Base-by-base conservation (phyloP, 495 filamentous ascomycete genomes). In the Astrothelium subdiscretum region DNA sequence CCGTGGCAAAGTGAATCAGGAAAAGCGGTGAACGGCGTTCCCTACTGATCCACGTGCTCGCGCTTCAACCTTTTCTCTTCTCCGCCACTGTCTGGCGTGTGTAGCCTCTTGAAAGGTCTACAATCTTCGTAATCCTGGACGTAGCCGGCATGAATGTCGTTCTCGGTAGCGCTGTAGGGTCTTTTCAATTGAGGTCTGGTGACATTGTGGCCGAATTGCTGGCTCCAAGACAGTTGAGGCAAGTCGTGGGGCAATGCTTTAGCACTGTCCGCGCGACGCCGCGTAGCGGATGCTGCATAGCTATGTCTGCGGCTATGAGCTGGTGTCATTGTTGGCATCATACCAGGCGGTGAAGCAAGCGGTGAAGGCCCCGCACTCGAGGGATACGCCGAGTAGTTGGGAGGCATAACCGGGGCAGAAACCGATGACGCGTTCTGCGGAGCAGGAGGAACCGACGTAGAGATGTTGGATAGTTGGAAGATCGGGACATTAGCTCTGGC, bases 401-500 rank as follows among this genome's bases (percentile, higher is more conserved):
- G 10, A 8, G 48, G 48, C 48, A 54, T 29, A 24, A 54, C 24
- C 15, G 48, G 48, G 29, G 24, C 48, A 26, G 48, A 54, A 27
- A 24, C 48, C 11, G 48, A 54, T 26, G 48, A 54, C n/a, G 48
- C 8, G 48, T 54, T 54, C 15, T 54, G 48, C 24, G 48, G 48
- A 15, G 29, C 20, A 20, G 48, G 29, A 27, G 48, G 24, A n/a
- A 54, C 48, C 48, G 48, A 54, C 15, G 48, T 54, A 11, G 48
- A 54, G 59, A 31, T 44, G 10, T 38, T 31, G 6, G 59, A 29
- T 12, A 75, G 63, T 44, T 73, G 72, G 62, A 76, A 76, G 57
- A 76, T 68, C 0, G 72, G 69, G n/a, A 73, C 74, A 58, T 74
- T 74, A 13, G 74, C 74, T 26, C 74, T 69, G 43, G 66, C 59